Base-by-base conservation (phyloP, 1,284 basidiomycete species). In the Grifola frondosa region DNA sequence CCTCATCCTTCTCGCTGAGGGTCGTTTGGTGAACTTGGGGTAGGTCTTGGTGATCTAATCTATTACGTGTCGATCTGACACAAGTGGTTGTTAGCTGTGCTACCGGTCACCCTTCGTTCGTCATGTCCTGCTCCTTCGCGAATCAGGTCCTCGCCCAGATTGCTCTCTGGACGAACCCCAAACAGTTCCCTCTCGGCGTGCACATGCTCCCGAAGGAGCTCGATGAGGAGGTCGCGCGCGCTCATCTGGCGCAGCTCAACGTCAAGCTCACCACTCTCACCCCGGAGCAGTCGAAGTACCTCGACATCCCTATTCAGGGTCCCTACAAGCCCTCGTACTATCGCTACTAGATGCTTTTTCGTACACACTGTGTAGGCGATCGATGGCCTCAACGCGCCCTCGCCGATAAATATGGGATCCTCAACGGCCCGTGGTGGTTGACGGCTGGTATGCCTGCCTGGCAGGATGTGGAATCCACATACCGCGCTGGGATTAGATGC, bases 101-200 rank as follows among this genome's bases (percentile, higher is more conserved):
- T 33, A 96, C 91, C 52, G 92, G 92, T 44, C 92, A 96, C 71
- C 92, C 92, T 32, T 95, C 92, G 40, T 92, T 92, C 71, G 96
- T 99, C 76, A 99, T 99, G 97, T 97, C 95, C 28, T 97, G 94
- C 78, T 99, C 97, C 43, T 99, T 99, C 80, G 77, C 92, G 69
- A 99, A 99, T 82, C 96, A 99, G 75, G 91, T 94, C 50, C 80
- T 99, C 56, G 96, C 96, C 37, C 96, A 99, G 77, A 98, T 99
- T 61, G 96, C 93, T 21, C 86, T 99, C 66, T 99, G 94, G 95
- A 94, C 89, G 46, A 90, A 88, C 60, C 86, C 87, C 30, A 79
- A 82, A 64, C 80, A 85, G 66, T 98, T 97, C 85, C 86, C 88
- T 46, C 80, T 97, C 58, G 93, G 93, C 55, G 93, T 96, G 44